These are phyloP conservation scores for Funneliformis caledonium DNA, from an alignment of 371 early-diverging fungal genomes.

Conservation along the genomic window DNA sequence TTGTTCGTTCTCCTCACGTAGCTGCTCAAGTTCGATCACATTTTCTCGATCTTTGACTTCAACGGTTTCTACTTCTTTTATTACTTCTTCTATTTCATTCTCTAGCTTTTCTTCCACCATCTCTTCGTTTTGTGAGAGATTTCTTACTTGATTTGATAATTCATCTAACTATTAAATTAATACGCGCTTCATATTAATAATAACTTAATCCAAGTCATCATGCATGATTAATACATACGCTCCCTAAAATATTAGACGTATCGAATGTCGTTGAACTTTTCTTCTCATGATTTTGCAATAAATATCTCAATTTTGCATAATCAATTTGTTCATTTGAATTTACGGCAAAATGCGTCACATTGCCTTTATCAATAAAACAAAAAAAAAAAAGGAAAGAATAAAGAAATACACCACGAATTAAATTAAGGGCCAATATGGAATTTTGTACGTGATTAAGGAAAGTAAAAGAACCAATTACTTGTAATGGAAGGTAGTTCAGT, in stretches of 20 bases:
- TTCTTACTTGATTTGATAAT: not conserved
- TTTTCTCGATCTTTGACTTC: not conserved
- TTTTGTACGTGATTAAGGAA: not conserved
- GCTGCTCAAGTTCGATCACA: not conserved
- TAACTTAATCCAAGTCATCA: not conserved
- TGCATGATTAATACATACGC: not conserved
- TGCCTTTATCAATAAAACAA: not conserved
- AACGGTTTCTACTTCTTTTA: not conserved
- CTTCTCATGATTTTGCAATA: not conserved
- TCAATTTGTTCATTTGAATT: not conserved
- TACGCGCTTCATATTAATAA: no score
- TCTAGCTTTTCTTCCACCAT: not conserved
- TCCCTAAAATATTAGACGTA: not conserved
- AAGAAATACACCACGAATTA: not conserved
- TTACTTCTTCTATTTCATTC: not conserved
- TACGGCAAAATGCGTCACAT: not conserved
- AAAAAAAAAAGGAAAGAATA: not conserved
- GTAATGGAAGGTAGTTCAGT: not conserved
- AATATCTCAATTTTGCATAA: not conserved
- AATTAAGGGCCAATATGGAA: no score
- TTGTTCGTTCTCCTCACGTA: slow-evolving; percentile 22
- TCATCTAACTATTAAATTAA: not conserved
- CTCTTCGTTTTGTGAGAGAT: not conserved
- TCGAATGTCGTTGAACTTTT: not conserved
- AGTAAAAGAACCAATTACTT: not conserved